phyloP scores from a whole-genome alignment of 208 protist genomes.

The Leishmania major region DNA sequence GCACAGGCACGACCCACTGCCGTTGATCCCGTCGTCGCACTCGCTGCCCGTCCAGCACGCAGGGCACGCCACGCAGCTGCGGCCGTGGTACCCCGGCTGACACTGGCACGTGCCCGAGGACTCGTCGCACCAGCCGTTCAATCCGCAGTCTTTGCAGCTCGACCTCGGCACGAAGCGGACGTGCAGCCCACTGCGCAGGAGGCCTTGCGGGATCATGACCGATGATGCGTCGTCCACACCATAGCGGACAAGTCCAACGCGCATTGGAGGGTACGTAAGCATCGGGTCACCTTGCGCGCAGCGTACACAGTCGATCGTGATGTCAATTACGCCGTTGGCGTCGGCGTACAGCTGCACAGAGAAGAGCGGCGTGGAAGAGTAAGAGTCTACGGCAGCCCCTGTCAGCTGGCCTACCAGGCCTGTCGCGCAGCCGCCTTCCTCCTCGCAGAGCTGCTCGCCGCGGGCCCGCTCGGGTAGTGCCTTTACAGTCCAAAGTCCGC shows the following conservation, averaged over 20 bases:
- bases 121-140: slow-evolving; percentile 39
- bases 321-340: not conserved
- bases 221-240: slow-evolving; percentile 37
- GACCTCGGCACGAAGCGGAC: slow-evolving; percentile 15
- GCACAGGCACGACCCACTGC: slow-evolving; percentile 15
- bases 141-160: slow-evolving; percentile 15
- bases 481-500: not conserved
- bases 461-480: not conserved
- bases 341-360: slow-evolving; percentile 8
- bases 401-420: not conserved
- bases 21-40: slow-evolving; percentile 27
- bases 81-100: slow-evolving; percentile 29
- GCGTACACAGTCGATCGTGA: not conserved
- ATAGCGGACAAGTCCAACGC: slow-evolving; percentile 38
- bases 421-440: not conserved
- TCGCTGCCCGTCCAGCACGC: slow-evolving; percentile 27
- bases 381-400: not conserved
- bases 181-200: slow-evolving; percentile 23
- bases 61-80: slow-evolving; percentile 27
- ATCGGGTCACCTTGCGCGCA: not conserved
- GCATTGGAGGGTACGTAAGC: slow-evolving; percentile 29
- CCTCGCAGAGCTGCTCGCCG: not conserved
- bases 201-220: slow-evolving; percentile 18
- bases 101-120: slow-evolving; percentile 25
- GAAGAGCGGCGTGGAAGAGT: not conserved